Evolutionary conservation across 805 yeast species (phyloP).

Genomic region (Saccharomycopsis synnaedendra): DNA sequence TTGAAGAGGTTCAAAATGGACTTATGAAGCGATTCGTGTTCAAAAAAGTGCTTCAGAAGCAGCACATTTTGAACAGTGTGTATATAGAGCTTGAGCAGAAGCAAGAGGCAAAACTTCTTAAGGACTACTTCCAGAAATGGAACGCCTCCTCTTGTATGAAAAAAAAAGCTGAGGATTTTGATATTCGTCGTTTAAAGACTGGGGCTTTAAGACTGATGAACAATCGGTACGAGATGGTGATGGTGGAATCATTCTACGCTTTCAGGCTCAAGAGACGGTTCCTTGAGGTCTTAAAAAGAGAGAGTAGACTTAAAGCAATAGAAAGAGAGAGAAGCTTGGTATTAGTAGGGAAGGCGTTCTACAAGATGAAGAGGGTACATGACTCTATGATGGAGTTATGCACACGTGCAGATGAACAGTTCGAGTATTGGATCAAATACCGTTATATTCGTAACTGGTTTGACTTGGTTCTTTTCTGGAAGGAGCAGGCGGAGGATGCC

Average conservation of each 20-base stretch:
- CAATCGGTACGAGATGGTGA: not conserved
- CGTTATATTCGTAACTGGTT: slow-evolving; percentile 7
- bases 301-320: not conserved
- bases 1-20: slow-evolving; percentile 1
- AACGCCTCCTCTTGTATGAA: not conserved
- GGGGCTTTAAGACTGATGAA: slow-evolving; percentile 1
- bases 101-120: not conserved
- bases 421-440: not conserved
- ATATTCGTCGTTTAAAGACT: not conserved
- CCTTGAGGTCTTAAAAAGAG: slow-evolving; percentile 2
- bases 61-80: not conserved
- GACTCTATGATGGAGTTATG: not conserved
- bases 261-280: slow-evolving; percentile 1
- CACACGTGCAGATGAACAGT: not conserved
- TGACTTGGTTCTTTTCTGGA: not conserved
- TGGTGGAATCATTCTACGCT: slow-evolving; percentile 4
- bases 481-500: not conserved
- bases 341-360: not conserved
- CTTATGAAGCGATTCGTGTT: slow-evolving; percentile 7
- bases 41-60: not conserved
- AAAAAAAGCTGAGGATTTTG: slow-evolving; percentile 1
- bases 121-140: slow-evolving; percentile 7
- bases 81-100: not conserved
- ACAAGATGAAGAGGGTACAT: slow-evolving; percentile 3
- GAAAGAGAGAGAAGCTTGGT: not conserved